Base-by-base conservation (phyloP, 768 basidiomycete species). In the Rhodotorula kratochvilovae region DNA sequence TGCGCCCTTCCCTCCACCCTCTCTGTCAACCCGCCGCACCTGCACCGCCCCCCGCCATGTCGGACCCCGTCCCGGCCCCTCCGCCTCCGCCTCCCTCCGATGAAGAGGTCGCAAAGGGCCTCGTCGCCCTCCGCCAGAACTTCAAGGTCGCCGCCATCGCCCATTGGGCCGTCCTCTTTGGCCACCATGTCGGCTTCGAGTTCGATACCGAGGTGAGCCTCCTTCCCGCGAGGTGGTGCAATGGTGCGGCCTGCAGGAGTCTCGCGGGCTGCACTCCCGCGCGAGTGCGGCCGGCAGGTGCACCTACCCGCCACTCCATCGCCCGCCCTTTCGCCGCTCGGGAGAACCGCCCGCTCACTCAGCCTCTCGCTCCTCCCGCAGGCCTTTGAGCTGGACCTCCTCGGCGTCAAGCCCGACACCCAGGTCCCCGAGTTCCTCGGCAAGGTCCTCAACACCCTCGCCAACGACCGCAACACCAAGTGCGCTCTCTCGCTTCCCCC, bases 401-500 rank as follows among this genome's bases (percentile, higher is more conserved):
- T 61, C 25, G 53, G 48, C 33, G 31, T 27, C 43, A 43, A 55
- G 8, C 46, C 39, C 36, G 70, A 66, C 56, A 35, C 36, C 15
- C 68, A 62, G 59, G 39, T 75, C 23, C 71, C 74, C 19, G 53
- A 51, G 29, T 50, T 75, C 35, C 61, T 71, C 53, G 74, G 70
- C 62, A 66, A 66, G 46, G 56, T 75, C 45, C 66, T 71, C 45
- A 69, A 72, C 64, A 75, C 74, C 5, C 65, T 75, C 42, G 63
- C 74, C 33, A 72, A 69, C 67, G 74, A 75, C 61, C 70, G 74
- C 54, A 71, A 75, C 71, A 65, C 63, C n/a, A 75, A 75, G 72
- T 74, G 29, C 58, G 68, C 36, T 35, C 23, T 39, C 35, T 51
- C 15, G 27, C 36, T 50, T 42, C 21, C 33, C 23, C 33, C 39